Base-by-base conservation (phyloP, 2,329 filamentous ascomycete genomes). In the Apiospora marii region DNA sequence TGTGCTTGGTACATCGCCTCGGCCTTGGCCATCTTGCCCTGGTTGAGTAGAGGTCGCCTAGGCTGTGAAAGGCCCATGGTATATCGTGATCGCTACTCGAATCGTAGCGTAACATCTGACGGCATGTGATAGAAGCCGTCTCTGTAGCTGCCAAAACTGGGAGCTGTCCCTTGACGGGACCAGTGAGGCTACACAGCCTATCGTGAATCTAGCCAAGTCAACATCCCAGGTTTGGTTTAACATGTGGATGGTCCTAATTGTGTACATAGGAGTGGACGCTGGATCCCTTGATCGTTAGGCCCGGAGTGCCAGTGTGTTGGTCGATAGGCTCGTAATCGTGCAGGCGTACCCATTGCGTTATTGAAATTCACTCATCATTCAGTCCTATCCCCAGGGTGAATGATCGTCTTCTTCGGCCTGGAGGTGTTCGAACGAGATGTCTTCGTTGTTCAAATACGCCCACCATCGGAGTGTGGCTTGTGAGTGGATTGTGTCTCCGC, bases 1-100 rank as follows among this genome's bases (percentile, higher is more conserved):
- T 78, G 79, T n/a, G n/a, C n/a, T 10, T 74, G 8, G 34, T 77
- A 82, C 76, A 81, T 82, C 0, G 70, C 71, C 74, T 81, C 76
- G 19, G 78, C 75, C 46, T 81, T 74, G 6, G 72, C 16, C 19
- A 77, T 67, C 61, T 76, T 78, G 70, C 76, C 78, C 70, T 79
- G 76, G n/a, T 77, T 37, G 7, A 14, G 70, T 81, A 83, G 71
- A 83, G 75, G n/a, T 37, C 12, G 12, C 80, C 80, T 41, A 84
- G 72, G 43, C 8, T 44, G 6, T 69, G 61, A 67, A 70, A 69
- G 27, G 71, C 71, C 69, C 30, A 73, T 61, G 30, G 19, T 71
- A 68, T 58, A 46, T 73, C 74, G 14, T 58, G 53, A 30, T 73
- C 64, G 37, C 43, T 51, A 24, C 19, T 46, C 13, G 41, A 64